Percentiles rank a stretch among this genome's conserved stretches.
These are phyloP conservation scores for Mortierella sp. DNA, from an alignment of 371 early-diverging fungal species.

Conservation along the genomic window DNA sequence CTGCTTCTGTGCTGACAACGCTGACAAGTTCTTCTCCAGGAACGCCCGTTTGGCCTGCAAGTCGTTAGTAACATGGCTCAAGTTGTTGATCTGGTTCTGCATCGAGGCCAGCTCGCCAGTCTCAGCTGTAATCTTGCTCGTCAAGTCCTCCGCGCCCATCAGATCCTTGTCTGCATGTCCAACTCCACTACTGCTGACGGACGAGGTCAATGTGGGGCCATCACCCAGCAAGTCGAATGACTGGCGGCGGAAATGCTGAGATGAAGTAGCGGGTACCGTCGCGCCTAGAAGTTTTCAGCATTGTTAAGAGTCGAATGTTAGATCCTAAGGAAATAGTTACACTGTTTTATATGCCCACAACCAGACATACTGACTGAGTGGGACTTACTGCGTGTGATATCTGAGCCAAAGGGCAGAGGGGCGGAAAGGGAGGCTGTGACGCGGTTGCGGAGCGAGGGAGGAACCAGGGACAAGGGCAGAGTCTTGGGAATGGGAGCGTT, in stretches of 20 bases:
- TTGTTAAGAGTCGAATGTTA: too few species aligned
- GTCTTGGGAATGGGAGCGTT: slow-evolving; percentile 83
- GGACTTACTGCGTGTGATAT: background rate
- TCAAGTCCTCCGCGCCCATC: slow-evolving; percentile 55
- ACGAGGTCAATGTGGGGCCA: slow-evolving; percentile 46
- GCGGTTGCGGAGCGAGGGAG: slow-evolving; percentile 83
- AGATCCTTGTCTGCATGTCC: slow-evolving; percentile 37
- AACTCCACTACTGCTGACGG: slow-evolving; percentile 19
- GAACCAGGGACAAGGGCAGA: slow-evolving; percentile 86
- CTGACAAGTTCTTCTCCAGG: slow-evolving; percentile 58
- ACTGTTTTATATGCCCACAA: background rate
- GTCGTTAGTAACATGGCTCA: slow-evolving; percentile 62
- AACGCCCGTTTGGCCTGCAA: slow-evolving; percentile 61
- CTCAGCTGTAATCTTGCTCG: slow-evolving; percentile 46
- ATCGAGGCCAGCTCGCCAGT: slow-evolving; percentile 57
- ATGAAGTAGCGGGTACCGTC: slow-evolving; percentile 51
- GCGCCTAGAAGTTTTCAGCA: slow-evolving; percentile 57
- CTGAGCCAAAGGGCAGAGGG: slow-evolving; percentile 2
- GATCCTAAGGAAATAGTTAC: too few species aligned
- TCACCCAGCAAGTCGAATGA: slow-evolving; percentile 70
- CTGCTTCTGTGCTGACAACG: slow-evolving; percentile 62
- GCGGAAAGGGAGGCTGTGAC: slow-evolving; percentile 48
- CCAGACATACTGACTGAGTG: slow-evolving; percentile 26
- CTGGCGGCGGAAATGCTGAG: slow-evolving; percentile 73
- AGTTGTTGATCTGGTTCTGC: slow-evolving; percentile 62